phyloP scores from a whole-genome alignment of 192 early-diverging fungal genomes.

The Coemansia sp. region DNA sequence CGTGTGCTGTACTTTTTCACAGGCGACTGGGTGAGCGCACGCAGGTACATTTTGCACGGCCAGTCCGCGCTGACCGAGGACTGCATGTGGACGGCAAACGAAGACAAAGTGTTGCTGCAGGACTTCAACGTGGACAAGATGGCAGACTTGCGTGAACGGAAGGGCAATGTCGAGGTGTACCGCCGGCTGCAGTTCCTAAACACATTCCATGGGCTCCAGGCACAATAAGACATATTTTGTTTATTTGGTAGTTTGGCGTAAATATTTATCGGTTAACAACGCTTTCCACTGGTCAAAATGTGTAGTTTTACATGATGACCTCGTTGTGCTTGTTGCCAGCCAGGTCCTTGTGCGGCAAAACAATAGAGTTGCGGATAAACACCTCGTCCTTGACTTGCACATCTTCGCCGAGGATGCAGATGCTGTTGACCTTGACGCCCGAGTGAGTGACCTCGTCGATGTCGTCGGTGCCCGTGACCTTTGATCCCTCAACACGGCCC shows the following conservation, averaged over 20 bases:
- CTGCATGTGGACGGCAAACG: constrained; percentile 37
- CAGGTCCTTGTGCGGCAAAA: constrained; percentile 96
- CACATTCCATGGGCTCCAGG: constrained; percentile 31
- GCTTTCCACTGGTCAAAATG: too few relatives aligned
- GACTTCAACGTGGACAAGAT: constrained; percentile 19
- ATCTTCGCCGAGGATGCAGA: constrained; percentile 90
- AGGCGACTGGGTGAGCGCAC: constrained; percentile 48
- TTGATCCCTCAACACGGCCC: constrained; percentile 90
- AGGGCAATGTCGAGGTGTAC: constrained; percentile 52
- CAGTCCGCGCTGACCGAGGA: constrained; percentile 9
- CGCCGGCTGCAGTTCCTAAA: constrained; percentile 52
- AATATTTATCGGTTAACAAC: background rate
- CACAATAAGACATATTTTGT: constrained; percentile 4
- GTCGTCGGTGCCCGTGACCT: constrained; percentile 60
- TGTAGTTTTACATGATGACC: constrained; percentile 80
- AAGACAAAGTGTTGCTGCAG: constrained; percentile 32
- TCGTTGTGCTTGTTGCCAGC: constrained; percentile 87
- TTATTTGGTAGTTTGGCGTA: background rate
- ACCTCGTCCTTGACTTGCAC: constrained; percentile 91
- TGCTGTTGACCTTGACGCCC: constrained; percentile 88
- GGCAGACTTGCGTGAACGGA: constrained; percentile 39
- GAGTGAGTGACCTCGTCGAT: constrained; percentile 76
- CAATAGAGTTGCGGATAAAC: constrained; percentile 94
- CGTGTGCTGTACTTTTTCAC: constrained; percentile 40
- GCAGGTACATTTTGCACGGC: constrained; percentile 30